These are phyloP conservation scores for Pichia cephalocereana DNA, from an alignment of 805 yeast genomes.

Conservation along the genomic window DNA sequence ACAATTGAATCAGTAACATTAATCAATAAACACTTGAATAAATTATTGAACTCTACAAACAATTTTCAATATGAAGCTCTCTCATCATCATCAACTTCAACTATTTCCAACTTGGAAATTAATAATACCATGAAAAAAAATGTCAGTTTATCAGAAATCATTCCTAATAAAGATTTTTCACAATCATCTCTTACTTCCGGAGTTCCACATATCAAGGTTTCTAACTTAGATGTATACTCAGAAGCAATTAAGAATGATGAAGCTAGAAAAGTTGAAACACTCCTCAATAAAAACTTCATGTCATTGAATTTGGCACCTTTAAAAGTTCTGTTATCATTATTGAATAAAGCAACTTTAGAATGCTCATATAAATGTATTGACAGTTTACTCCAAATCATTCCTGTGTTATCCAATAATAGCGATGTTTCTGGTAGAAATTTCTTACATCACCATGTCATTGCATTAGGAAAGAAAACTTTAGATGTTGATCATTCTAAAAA, in stretches of 20 bases:
- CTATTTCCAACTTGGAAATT: constrained; percentile 7
- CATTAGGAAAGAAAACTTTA: constrained; percentile 52
- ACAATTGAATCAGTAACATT: constrained; percentile 42
- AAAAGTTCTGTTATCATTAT: constrained; percentile 47
- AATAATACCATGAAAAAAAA: not conserved
- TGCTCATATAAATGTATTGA: constrained; percentile 51
- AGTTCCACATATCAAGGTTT: not conserved
- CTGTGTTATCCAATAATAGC: constrained; percentile 48
- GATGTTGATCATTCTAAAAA: constrained; percentile 24
- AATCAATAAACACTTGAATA: constrained; percentile 44
- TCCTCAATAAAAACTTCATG: constrained; percentile 34
- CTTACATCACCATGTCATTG: constrained; percentile 74
- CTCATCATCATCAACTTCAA: constrained; percentile 3
- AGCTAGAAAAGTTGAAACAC: constrained; percentile 31
- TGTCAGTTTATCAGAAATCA: no score
- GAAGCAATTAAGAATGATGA: constrained; percentile 22
- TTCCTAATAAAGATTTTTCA: no score
- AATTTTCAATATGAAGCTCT: not conserved
- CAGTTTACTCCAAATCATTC: constrained; percentile 40
- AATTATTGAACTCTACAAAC: constrained; percentile 26
- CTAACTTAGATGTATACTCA: constrained; percentile 14
- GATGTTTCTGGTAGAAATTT: constrained; percentile 80
- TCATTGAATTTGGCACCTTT: constrained; percentile 42
- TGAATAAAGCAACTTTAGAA: constrained; percentile 56
- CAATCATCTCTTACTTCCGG: no score